These are phyloP conservation scores for Pistacia integerrima DNA, from an alignment of 345 rosid species.

Conservation along the genomic window DNA sequence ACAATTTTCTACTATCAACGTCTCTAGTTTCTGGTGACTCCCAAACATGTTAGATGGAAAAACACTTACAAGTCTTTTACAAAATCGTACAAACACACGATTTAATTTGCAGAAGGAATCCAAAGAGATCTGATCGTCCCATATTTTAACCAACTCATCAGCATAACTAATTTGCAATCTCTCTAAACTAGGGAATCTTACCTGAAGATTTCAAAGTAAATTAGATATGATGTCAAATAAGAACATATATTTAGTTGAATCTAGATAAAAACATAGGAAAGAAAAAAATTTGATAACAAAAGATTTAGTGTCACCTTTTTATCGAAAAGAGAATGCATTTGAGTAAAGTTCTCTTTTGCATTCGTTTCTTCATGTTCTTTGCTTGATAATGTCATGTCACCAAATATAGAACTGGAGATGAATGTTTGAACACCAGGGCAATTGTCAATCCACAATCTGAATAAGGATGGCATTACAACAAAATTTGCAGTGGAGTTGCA, in stretches of 20 bases:
- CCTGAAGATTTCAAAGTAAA: not conserved
- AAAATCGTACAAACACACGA: too few species aligned
- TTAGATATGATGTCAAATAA: too few species aligned
- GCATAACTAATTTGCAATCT: rapidly evolving
- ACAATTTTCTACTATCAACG: not conserved
- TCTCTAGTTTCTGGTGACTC: not conserved
- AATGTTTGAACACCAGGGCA: too few species aligned
- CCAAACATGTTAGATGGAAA: not conserved
- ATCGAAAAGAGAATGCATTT: not conserved
- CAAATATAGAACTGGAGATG: too few species aligned
- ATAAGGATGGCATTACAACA: too few species aligned
- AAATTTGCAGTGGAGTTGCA: too few species aligned
- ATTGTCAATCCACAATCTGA: too few species aligned
- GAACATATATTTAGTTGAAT: too few species aligned
- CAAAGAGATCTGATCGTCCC: not conserved
- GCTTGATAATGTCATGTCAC: not conserved
- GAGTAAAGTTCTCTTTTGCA: not conserved
- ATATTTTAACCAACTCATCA: not conserved
- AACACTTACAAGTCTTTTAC: not conserved
- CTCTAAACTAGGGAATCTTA: not conserved
- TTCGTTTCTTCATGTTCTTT: not conserved
- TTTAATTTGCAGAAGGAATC: not conserved
- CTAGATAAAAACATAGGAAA: too few species aligned
- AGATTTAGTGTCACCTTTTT: not conserved
- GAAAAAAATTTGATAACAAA: too few species aligned